Evolutionary conservation across 2,329 filamentous ascomycete genomes (phyloP), one percentile per base, ranked within the genome.

Genomic region (Sporothrix euskadiensis): DNA sequence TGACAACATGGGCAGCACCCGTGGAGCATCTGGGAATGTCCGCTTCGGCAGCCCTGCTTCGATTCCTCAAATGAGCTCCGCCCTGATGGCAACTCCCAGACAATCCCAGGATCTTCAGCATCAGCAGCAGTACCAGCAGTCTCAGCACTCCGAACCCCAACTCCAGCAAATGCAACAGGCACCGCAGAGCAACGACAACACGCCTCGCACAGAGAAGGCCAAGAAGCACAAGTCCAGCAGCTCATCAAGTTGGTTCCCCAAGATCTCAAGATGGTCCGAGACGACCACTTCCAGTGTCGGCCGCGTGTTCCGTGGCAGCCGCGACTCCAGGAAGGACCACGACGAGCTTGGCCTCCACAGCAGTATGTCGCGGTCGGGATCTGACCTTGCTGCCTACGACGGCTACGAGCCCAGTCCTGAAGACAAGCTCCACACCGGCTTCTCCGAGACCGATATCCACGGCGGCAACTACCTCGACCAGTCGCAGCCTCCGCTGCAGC

Each of bases 241-340:
- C 73, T 96, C 94, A 0, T 93, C 92, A 0, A 85, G 88, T 70
- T 90, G 89, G 85, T 92, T 97, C 75, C 94, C 94, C 32, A 98
- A 97, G 84, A 94, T 97, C 75, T 98, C 96, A 6, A 89, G 96
- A 59, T 99, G 96, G 96, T 98, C 95, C 0, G 96, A 97, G 83
- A 98, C 95, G 1, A 99, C 96, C 0, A 89, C 94, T 4, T 97
- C 94, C 0, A 97, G 94, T 75, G 90, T 94, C 59, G 91, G 93
- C 61, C 91, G 92, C 77, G 92, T 91, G 56, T 92, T 94, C 80
- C 89, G 91, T 56, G 89, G 88, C 78, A 93, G 89, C 79, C 88
- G 87, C 78, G 85, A 87, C 59, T 85, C 85, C 83, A 90, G 84
- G 83, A 90, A 85, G 81, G 91, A 84, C 83, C 90, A 82, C 81